Evolutionary conservation across 257 asterid species (phyloP), one percentile per base, ranked within the genome.

Genomic region (Plantago elongata): DNA sequence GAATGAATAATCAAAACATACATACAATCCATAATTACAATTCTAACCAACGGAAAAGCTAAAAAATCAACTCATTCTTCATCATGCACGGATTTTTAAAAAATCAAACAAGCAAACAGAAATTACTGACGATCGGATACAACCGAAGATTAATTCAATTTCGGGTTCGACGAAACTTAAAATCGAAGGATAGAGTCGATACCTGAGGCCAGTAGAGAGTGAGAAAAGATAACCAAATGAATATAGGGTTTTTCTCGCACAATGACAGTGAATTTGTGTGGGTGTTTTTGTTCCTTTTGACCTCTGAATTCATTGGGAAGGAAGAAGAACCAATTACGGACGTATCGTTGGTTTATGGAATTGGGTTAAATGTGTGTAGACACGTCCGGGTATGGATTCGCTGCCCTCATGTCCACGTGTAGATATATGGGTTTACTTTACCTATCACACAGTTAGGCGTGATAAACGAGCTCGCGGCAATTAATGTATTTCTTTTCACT

Each of bases 341-440:
- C 87, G 84, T 71, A 72, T 74, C 79, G 61, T 68, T 81, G 76
- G 82, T 75, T 74, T 69, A 72, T 68, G 46, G 43, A 69, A 68
- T 81, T 76, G 83, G 81, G 75, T 80, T 80, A 69, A 75, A 69
- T 78, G 62, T 45, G 46, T 44, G 61, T 54, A 57, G 49, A 70
- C 69, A 77, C 75, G 81, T 81, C 86, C 86, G 86, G 83, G 81
- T 74, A 72, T 13, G 13, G 74, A 70, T 80, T 60, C 29, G 51
- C 83, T 80, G 81, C 57, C 69, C 52, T 40, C 73, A 45, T 46
- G 67, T 48, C 71, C 69, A 76, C 74, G 66, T 68, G 69, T 63
- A 67, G 61, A 40, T 22, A 12, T 7, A 11, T 65, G 16, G 40
- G 2, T 48, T 48, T 13, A 13, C 14, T 11, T 48, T 5, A 6